phyloP scores from a whole-genome alignment of 177 flowering plant species.

The Tripterygium wilfordii region DNA sequence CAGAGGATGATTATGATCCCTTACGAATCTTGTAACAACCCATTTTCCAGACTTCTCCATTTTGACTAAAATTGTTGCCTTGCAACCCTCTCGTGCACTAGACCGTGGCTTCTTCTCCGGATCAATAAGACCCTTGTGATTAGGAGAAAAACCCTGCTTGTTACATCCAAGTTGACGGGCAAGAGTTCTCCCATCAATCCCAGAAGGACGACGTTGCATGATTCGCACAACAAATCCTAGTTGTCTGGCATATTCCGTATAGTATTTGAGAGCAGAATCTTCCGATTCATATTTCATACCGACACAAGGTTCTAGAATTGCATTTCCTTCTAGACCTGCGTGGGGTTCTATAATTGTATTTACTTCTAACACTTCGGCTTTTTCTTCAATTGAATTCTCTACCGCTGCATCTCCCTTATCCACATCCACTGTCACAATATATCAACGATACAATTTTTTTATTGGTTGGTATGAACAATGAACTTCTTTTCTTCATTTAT shows the following conservation, averaged over 20 bases:
- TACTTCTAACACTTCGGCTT: conserved; percentile 11
- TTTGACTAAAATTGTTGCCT: conserved; percentile 56
- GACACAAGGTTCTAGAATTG: conserved; percentile 45
- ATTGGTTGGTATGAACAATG: too few relatives aligned
- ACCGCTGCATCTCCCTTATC: conserved; percentile 16
- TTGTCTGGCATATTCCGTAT: conserved; percentile 53
- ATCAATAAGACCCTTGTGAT: conserved; percentile 22
- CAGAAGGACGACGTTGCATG: conserved; percentile 62
- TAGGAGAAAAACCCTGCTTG: conserved; percentile 55
- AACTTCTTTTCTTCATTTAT: too few relatives aligned
- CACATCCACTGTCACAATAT: conserved; percentile 26
- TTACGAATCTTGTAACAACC: conserved; percentile 52
- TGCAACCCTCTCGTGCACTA: conserved; percentile 62
- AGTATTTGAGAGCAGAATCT: conserved; percentile 47
- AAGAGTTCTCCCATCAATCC: conserved; percentile 54
- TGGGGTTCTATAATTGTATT: conserved; percentile 14
- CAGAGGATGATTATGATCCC: conserved; percentile 65
- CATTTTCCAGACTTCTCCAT: conserved; percentile 57
- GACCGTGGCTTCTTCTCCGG: conserved; percentile 40
- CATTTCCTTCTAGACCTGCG: conserved; percentile 14
- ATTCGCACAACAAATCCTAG: conserved; percentile 61
- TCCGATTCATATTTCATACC: conserved; percentile 82
- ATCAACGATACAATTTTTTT: neutral
- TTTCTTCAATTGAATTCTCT: conserved; percentile 19
- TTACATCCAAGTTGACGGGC: conserved; percentile 68